Base-by-base conservation (phyloP, 2,329 filamentous ascomycete species). In the Hypocreales sp. region DNA sequence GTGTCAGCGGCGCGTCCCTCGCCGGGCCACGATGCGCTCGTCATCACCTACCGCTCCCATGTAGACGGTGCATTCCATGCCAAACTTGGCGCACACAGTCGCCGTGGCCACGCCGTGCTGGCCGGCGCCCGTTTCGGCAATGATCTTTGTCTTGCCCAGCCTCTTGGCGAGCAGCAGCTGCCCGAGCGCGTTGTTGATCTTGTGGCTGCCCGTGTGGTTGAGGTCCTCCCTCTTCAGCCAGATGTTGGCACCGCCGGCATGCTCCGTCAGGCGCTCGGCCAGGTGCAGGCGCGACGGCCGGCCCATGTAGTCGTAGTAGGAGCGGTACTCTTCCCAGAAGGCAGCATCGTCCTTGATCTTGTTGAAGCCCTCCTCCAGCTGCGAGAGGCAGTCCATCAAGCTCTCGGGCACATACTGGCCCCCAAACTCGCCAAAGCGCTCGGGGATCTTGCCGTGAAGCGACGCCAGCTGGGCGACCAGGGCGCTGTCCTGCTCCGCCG, bases 31-130 rank as follows among this genome's bases (percentile, higher is more conserved):
- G n/a, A n/a, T n/a, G n/a, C n/a, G n/a, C n/a, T n/a, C 11, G 24
- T 12, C 3, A 7, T 5, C 20, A 55, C 58, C 50, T 49, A 63
- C 59, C 25, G 86, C 84, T 43, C 90, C 90, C 90, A 98, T 98
- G 58, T 86, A 98, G 30, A 98, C 80, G 17, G 84, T 92, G 51
- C 90, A 98, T 51, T 87, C 79, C 86, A 98, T 87, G 47, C 83
- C 84, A 45, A 98, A 95, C 58, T 94, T 93, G 47, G 90, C 90
- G 45, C 90, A 95, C 15, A 95, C 84, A 0, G 90, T 98, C 1
- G 90, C 90, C 17, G 90, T 95, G 3, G 90, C 90, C 20, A 98
- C 90, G 61, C 90, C 90, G 55, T 98, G 90, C 58, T 98, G 90
- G 12, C 90, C 90, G 29, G 90, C 90, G 40, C 90, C 90, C 11